phyloP scores from a whole-genome alignment of 805 yeast species.

The Candida incommunis region DNA sequence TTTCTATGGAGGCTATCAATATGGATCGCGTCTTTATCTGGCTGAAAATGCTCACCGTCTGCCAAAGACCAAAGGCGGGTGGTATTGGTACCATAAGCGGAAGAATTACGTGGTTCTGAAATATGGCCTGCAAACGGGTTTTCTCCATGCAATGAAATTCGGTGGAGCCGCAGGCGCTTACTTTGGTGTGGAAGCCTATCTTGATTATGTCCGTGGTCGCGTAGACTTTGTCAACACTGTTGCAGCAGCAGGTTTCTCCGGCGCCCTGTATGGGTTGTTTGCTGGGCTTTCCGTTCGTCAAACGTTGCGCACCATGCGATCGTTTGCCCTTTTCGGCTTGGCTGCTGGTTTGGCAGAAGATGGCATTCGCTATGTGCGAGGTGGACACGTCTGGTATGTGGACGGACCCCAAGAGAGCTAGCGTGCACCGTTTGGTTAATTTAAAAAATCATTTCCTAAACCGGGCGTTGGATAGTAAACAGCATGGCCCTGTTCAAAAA shows the following conservation, averaged over 20 bases:
- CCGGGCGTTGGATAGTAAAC: too few relatives aligned
- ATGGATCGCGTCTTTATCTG: constrained; percentile 43
- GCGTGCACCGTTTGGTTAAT: too few relatives aligned
- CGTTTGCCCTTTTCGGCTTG: constrained; percentile 47
- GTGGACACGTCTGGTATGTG: constrained; percentile 56
- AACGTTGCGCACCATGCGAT: constrained; percentile 21
- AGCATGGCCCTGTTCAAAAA: too few relatives aligned
- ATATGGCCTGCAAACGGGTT: constrained; percentile 37
- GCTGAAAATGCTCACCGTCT: constrained; percentile 75
- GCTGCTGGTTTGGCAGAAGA: constrained; percentile 57
- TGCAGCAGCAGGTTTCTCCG: constrained; percentile 38
- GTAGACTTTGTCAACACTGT: constrained; percentile 51
- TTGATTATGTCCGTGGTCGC: constrained; percentile 40
- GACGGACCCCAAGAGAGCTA: constrained; percentile 6
- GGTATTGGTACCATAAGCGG: constrained; percentile 80
- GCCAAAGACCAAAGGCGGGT: constrained; percentile 65
- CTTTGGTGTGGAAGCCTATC: constrained; percentile 45
- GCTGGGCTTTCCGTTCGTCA: constrained; percentile 21
- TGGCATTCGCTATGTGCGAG: constrained; percentile 37
- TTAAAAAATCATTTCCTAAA: too few relatives aligned
- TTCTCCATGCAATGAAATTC: constrained; percentile 28
- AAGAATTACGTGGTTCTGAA: constrained; percentile 62
- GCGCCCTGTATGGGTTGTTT: constrained; percentile 35
- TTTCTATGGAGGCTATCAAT: constrained; percentile 41
- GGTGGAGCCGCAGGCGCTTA: constrained; percentile 32